Conservation (phyloP, 2,329 filamentous ascomycete genomes). For the Eutypella sp. region DNA sequence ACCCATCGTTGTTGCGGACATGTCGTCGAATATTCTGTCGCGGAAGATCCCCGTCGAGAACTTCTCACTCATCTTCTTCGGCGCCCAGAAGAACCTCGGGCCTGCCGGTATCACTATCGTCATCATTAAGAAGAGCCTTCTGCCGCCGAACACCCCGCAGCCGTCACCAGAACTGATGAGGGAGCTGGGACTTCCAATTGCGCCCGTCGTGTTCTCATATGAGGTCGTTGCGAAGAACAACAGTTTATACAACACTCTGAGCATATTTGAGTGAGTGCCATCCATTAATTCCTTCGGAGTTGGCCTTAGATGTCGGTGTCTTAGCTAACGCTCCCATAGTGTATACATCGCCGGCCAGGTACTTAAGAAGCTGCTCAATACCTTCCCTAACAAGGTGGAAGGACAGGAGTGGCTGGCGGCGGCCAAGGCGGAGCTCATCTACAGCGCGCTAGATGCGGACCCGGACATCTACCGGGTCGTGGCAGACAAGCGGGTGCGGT, state of each 20-base stretch:
- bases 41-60: constrained; percentile 71
- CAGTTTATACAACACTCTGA: constrained; percentile 91
- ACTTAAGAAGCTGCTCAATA: constrained; percentile 66
- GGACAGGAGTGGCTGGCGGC: constrained; percentile 71
- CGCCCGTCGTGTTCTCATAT: constrained; percentile 77
- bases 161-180: constrained; percentile 66
- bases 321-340: constrained; percentile 33
- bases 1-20: constrained; percentile 81
- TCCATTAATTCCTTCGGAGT: not conserved
- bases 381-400: constrained; percentile 63
- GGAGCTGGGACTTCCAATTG: constrained; percentile 68
- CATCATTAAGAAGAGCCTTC: constrained; percentile 74
- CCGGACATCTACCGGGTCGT: constrained; percentile 72
- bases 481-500: constrained; percentile 69
- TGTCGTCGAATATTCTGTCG: constrained; percentile 91
- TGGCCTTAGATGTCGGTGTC: not conserved
- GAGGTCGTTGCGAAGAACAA: constrained; percentile 87
- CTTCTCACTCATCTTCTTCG: constrained; percentile 82
- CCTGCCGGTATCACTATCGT: constrained; percentile 81
- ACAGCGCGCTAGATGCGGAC: constrained; percentile 69
- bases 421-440: constrained; percentile 72
- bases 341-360: constrained; percentile 90
- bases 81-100: constrained; percentile 92
- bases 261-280: constrained; percentile 71
- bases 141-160: constrained; percentile 62